Conservation (phyloP, 257 asterid genomes). For the Lithospermum erythrorhizon region DNA sequence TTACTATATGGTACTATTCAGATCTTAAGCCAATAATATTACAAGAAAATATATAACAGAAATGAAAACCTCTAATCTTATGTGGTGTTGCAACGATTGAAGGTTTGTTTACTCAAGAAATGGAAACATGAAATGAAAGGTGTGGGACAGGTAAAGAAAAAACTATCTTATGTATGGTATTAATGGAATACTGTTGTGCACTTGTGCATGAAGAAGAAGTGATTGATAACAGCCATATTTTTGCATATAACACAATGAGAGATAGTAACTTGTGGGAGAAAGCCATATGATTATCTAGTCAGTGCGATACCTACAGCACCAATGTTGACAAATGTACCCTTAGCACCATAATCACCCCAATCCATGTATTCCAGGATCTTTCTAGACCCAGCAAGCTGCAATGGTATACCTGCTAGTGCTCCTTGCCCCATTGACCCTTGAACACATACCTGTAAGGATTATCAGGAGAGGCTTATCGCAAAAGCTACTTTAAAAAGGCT, state of each 20-base stretch:
- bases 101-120: no score
- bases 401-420: slow-evolving; percentile 87
- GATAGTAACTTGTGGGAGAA: neutral
- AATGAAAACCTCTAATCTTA: no score
- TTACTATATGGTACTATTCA: no score
- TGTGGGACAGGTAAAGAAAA: no score
- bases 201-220: no score
- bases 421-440: slow-evolving; percentile 99
- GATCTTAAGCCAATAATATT: no score
- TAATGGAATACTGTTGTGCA: no score
- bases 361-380: slow-evolving; percentile 95
- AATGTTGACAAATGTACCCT: slow-evolving; percentile 67
- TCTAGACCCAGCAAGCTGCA: slow-evolving; percentile 86
- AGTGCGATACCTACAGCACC: slow-evolving; percentile 63
- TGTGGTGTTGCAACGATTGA: no score
- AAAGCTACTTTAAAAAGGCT: neutral
- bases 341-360: slow-evolving; percentile 86
- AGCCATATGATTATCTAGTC: neutral
- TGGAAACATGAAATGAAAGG: no score
- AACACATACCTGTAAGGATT: slow-evolving; percentile 63
- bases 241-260: neutral
- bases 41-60: no score
- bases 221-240: no score
- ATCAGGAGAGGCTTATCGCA: slow-evolving; percentile 8
- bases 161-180: no score